Percentiles rank a stretch among this genome's conserved stretches.
Evolutionary conservation across 1,284 basidiomycete genomes (phyloP).

Genomic region (Sporisorium sorghi): DNA sequence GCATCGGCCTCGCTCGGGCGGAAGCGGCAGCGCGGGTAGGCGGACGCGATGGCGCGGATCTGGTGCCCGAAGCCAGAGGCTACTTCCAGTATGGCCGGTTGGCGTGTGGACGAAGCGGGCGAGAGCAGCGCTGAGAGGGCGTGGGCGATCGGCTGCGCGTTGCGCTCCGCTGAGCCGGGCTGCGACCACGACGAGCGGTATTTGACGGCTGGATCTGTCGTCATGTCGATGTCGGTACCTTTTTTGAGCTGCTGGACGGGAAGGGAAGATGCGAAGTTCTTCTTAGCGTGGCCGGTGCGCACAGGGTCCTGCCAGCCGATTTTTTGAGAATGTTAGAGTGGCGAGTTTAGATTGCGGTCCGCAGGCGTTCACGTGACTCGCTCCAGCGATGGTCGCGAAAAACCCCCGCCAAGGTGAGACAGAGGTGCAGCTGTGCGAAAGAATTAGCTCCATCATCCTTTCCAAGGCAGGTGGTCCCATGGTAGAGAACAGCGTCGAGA

Average conservation of each 20-base stretch:
- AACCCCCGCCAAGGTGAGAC: too few relatives aligned
- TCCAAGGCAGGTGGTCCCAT: too few relatives aligned
- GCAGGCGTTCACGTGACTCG: conserved; percentile 2
- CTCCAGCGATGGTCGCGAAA: neutral
- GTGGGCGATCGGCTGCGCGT: conserved; percentile 41
- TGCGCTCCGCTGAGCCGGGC: conserved; percentile 47
- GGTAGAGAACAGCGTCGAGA: too few relatives aligned
- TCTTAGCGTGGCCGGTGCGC: conserved; percentile 9
- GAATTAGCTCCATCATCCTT: too few relatives aligned
- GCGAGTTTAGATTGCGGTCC: neutral
- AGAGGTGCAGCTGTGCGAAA: too few relatives aligned
- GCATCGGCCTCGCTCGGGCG: conserved; percentile 47
- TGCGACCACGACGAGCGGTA: conserved; percentile 43
- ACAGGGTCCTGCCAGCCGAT: neutral
- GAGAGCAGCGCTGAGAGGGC: conserved; percentile 28
- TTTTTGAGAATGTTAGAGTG: conserved; percentile 10
- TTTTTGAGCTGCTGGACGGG: neutral
- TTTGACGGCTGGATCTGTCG: conserved; percentile 8
- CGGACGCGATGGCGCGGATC: conserved; percentile 22
- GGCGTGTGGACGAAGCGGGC: conserved; percentile 3
- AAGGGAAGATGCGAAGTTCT: neutral
- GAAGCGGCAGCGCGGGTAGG: conserved; percentile 19
- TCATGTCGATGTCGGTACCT: neutral
- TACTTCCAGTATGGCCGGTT: conserved; percentile 37
- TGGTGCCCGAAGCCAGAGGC: conserved; percentile 51